phyloP scores from a whole-genome alignment of 768 basidiomycete species.

The Pluteus cervinus region DNA sequence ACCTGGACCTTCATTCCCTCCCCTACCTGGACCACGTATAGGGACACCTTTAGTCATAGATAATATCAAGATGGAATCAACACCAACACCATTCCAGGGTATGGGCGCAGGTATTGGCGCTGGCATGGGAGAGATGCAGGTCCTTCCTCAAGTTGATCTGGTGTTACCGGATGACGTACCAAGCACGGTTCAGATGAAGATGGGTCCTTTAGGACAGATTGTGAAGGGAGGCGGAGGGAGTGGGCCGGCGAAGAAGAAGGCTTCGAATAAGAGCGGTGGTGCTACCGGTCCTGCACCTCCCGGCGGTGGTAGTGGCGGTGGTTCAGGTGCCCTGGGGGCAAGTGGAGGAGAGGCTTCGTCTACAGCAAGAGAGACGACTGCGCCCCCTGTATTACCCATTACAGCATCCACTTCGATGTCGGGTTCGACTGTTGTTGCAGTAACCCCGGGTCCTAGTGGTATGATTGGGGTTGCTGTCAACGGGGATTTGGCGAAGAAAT shows the following conservation, averaged over 20 bases:
- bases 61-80: neutral
- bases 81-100: conserved; percentile 1
- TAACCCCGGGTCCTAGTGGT: conserved; percentile 7
- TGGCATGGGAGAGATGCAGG: conserved; percentile 13
- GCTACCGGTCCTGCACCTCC: conserved; percentile 9
- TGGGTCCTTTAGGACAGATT: conserved; percentile 78
- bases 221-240: conserved; percentile 41
- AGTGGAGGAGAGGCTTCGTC: conserved; percentile 17
- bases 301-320: conserved; percentile 16
- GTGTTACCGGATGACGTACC: conserved; percentile 64
- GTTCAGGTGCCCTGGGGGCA: conserved; percentile 13
- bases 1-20: conserved; percentile 10
- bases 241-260: conserved; percentile 59
- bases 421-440: conserved; percentile 7
- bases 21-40: conserved; percentile 13
- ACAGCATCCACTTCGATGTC: too few species aligned
- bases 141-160: conserved; percentile 19
- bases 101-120: conserved; percentile 6
- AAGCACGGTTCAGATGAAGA: conserved; percentile 52
- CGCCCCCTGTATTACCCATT: conserved; percentile 1
- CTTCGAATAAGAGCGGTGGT: conserved; percentile 12
- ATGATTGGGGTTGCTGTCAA: conserved; percentile 5
- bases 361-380: conserved; percentile 12
- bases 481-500: conserved; percentile 27
- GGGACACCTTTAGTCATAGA: conserved; percentile 8